Base-by-base conservation (phyloP, 140 eudicot species). In the Anethum foeniculum region DNA sequence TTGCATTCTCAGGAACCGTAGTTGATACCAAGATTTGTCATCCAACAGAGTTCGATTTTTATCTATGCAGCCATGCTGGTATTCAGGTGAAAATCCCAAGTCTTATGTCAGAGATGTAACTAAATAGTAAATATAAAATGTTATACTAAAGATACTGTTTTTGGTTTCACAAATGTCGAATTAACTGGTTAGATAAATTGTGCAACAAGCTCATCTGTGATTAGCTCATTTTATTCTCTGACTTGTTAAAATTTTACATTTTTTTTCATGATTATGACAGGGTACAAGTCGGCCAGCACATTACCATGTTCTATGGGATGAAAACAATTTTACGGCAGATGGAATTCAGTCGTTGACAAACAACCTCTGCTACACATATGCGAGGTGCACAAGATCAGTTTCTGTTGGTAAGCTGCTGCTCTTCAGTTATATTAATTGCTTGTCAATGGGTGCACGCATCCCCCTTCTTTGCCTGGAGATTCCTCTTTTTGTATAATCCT, bases 241-340 rank as follows among this genome's bases (percentile, higher is more conserved):
- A 9, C 30, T 74, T 46, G 25, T 65, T 30, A 39, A 39, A 68
- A 18, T 36, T 23, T 41, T 34, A 39, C 36, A 44, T 44, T 60
- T 46, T 7, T 7, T 27, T 44, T 79, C 39, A 34, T 25, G 48
- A 30, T 14, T 25, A 23, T 47, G 16, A 71, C 86, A 93, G 97
- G 97, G 97, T 36, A 93, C 97, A 41, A 93, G 97, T 76, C 86
- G 97, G 39, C 97, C 97, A 1, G 96, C 97, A 11, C 97, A 89
- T 86, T 93, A 93, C 83, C 97, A 93, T 86, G 96, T 93, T 51
- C 87, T 93, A 23, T 93, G 97, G 97, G 97, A 93, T 64, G 97
- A 93, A 80, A 93, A 93, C 85, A 90, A 87, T 77, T 93, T 93
- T 54, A 82, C 96, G 14, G 94, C 97, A 15, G 97, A 93, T 85